Evolutionary conservation across 1,139 yeast genomes (phyloP).

Genomic region (Suhomyces maxii): DNA sequence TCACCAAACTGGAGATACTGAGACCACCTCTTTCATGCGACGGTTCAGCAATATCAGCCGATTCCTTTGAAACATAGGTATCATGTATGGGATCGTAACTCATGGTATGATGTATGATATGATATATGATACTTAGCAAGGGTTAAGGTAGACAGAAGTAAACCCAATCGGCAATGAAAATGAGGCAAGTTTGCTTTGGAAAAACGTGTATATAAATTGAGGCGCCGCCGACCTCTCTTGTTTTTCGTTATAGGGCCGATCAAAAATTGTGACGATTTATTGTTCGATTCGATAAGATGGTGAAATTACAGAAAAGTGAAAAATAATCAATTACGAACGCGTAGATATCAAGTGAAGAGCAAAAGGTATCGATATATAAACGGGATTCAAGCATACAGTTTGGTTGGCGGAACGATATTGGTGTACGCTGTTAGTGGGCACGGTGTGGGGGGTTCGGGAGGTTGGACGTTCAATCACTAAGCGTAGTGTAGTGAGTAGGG

Average conservation of each 20-base stretch:
- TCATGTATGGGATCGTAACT: slow-evolving; percentile 24
- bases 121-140: background rate
- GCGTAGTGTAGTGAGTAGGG: too few relatives aligned
- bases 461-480: too few relatives aligned
- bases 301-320: slow-evolving; percentile 1
- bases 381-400: too few relatives aligned
- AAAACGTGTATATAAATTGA: slow-evolving; percentile 9
- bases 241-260: slow-evolving; percentile 6
- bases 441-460: too few relatives aligned
- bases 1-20: slow-evolving; percentile 18
- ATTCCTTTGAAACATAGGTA: slow-evolving; percentile 15
- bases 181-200: slow-evolving; percentile 1
- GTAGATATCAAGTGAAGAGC: too few relatives aligned
- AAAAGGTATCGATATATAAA: too few relatives aligned
- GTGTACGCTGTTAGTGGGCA: too few relatives aligned
- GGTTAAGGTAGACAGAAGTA: background rate
- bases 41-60: slow-evolving; percentile 2
- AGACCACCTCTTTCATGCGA: slow-evolving; percentile 8
- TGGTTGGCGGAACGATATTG: too few relatives aligned
- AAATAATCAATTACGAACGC: background rate
- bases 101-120: too few relatives aligned
- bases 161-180: background rate
- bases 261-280: slow-evolving; percentile 6
- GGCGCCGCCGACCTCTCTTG: slow-evolving; percentile 6
- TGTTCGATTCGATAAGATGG: slow-evolving; percentile 4